Conservation (phyloP, 2,329 filamentous ascomycete species). For the Botrytis byssoidea region DNA sequence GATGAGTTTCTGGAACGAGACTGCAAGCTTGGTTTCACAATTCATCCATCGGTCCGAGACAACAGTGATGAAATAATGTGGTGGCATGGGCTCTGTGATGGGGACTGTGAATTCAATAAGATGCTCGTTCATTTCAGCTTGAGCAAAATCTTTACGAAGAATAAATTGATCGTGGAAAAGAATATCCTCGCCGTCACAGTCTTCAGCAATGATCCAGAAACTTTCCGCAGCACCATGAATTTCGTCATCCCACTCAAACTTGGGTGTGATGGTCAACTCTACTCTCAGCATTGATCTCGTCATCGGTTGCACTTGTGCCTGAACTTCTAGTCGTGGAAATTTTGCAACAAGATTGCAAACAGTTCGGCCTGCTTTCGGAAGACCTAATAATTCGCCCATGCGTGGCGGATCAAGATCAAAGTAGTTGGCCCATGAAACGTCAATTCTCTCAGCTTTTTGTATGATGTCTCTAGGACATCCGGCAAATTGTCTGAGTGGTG, state of each 20-base stretch:
- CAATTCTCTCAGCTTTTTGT: slow-evolving; percentile 89
- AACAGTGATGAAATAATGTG: slow-evolving; percentile 96
- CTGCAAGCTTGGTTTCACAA: slow-evolving; percentile 86
- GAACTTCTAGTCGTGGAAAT: slow-evolving; percentile 88
- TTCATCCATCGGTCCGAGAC: slow-evolving; percentile 98
- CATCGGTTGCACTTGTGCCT: slow-evolving; percentile 91
- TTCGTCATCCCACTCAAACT: slow-evolving; percentile 92
- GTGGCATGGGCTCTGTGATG: slow-evolving; percentile 95
- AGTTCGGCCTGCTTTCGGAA: slow-evolving; percentile 81
- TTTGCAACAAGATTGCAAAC: slow-evolving; percentile 87
- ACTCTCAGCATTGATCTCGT: slow-evolving; percentile 90
- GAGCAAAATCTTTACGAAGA: slow-evolving; percentile 83
- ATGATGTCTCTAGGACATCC: slow-evolving; percentile 80
- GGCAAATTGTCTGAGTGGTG: slow-evolving; percentile 86
- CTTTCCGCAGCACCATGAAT: slow-evolving; percentile 85
- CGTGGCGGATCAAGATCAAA: slow-evolving; percentile 95
- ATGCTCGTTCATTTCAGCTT: slow-evolving; percentile 85
- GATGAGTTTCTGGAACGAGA: slow-evolving; percentile 93
- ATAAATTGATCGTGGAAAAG: slow-evolving; percentile 94
- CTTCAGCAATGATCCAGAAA: slow-evolving; percentile 97
- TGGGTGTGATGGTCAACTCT: slow-evolving; percentile 87
- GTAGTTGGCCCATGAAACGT: slow-evolving; percentile 89
- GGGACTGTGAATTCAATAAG: slow-evolving; percentile 94
- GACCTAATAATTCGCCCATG: slow-evolving; percentile 90
- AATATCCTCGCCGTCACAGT: slow-evolving; percentile 95